Evolutionary conservation across 2,329 filamentous ascomycete species (phyloP), one percentile per base, ranked within the genome.

Genomic region (Xylariales sp.): DNA sequence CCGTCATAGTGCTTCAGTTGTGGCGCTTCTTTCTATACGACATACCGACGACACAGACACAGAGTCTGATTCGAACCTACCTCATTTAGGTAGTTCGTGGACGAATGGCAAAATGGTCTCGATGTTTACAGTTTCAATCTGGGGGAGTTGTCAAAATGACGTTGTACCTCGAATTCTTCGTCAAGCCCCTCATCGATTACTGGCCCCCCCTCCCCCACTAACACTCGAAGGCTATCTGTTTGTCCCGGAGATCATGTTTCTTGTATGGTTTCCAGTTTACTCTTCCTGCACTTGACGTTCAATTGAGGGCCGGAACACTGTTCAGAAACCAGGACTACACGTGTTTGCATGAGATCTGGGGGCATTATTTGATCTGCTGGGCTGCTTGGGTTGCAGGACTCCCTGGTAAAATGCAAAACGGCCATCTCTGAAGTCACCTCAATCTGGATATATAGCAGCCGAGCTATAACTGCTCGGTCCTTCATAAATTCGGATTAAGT

Each of bases 381-480:
- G 24, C 8, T 27, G 24, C n/a, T 8, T 8, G n/a, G 24, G 24
- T 8, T 27, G 24, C 24, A 27, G n/a, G n/a, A n/a, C 8, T 18
- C 35, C 28, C 29, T 21, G 38, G 12, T 19, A 34, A 14, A 11
- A 16, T 33, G 7, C 11, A 20, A 31, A 22, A 16, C 16, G 8
- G 9, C 27, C 7, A 9, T 32, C 9, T 8, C 14, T 32, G 9
- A 32, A 32, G 9, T 32, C 29, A 15, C 29, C 14, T 16, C 22
- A 25, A 40, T 40, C 21, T 25, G 29, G 38, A 18, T 42, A 16
- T 42, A 42, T 42, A 33, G 29, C 16, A 29, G 31, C 31, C 22
- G 31, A 42, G 22, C 32, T 42, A 42, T 42, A 42, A 29, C 31
- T 25, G 20, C 12, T 29, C 18, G 32, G 31, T 42, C 39, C 39